phyloP scores from a whole-genome alignment of 441 rosid genomes.

The Adansonia gregorii region DNA sequence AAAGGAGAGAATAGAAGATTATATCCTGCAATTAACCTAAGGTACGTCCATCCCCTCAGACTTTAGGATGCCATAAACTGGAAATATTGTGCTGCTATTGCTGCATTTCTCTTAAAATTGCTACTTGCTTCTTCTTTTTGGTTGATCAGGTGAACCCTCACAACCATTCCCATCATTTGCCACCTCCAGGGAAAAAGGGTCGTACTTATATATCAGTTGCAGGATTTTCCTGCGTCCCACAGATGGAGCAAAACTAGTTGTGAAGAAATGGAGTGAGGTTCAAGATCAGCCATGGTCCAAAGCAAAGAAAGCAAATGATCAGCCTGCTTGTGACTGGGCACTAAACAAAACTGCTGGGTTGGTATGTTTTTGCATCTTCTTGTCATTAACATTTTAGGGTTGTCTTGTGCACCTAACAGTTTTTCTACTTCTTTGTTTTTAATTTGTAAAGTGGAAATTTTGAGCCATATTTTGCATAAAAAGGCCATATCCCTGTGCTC shows the following conservation, averaged over 20 bases:
- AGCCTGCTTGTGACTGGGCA: conserved; percentile 95
- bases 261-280: conserved; percentile 91
- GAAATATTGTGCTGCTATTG: neutral
- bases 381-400: neutral
- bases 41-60: too few species aligned
- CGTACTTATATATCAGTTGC: conserved; percentile 84
- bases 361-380: conserved; percentile 44
- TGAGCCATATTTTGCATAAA: too few species aligned
- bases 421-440: too few species aligned
- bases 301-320: conserved; percentile 78
- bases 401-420: neutral
- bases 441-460: too few species aligned
- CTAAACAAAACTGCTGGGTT: conserved; percentile 68
- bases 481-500: too few species aligned
- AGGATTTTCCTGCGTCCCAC: conserved; percentile 84
- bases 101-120: conserved; percentile 13
- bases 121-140: conserved; percentile 24
- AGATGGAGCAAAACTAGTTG: conserved; percentile 71
- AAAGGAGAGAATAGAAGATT: too few species aligned
- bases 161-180: conserved; percentile 75
- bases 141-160: conserved; percentile 72
- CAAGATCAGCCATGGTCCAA: conserved; percentile 70
- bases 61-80: too few species aligned
- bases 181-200: conserved; percentile 77
- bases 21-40: too few species aligned